Evolutionary conservation across 768 basidiomycete genomes (phyloP).

Genomic region (Symmetrospora coprosmae): DNA sequence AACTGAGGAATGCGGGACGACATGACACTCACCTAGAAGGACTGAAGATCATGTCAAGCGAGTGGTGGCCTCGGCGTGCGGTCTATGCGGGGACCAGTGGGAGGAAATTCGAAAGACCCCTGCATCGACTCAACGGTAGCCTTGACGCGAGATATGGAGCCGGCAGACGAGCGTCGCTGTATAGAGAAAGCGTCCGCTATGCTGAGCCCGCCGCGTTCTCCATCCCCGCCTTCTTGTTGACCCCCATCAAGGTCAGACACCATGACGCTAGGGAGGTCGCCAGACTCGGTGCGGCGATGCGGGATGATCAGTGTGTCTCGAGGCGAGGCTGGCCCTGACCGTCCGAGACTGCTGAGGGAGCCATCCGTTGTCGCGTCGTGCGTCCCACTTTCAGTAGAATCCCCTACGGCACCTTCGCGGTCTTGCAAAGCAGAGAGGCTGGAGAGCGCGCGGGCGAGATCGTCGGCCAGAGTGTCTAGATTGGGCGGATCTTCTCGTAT

Average conservation of each 20-base stretch:
- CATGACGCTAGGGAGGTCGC: constrained; percentile 29
- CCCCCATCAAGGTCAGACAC: constrained; percentile 26
- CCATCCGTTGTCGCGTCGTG: constrained; percentile 24
- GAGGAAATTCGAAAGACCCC: not conserved
- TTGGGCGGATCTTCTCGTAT: constrained; percentile 84
- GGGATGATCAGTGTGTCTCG: constrained; percentile 24
- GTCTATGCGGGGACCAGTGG: not conserved
- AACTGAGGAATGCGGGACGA: not conserved
- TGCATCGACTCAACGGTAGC: constrained; percentile 37
- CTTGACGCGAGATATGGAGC: constrained; percentile 34
- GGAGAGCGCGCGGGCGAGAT: constrained; percentile 61
- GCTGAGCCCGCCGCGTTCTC: constrained; percentile 1
- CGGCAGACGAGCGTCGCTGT: constrained; percentile 15
- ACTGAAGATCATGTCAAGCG: not conserved
- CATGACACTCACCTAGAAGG: not conserved
- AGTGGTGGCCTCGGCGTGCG: constrained; percentile 32
- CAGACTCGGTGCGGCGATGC: constrained; percentile 7
- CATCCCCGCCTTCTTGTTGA: not conserved
- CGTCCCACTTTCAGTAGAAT: too few species aligned
- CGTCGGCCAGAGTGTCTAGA: constrained; percentile 62
- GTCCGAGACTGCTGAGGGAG: constrained; percentile 2
- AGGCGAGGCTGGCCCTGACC: not conserved
- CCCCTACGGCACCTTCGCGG: too few species aligned
- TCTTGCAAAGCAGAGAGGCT: constrained; percentile 28
- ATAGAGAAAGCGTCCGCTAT: constrained; percentile 21